Evolutionary conservation across 2,329 filamentous ascomycete genomes (phyloP), one percentile per base, ranked within the genome.

Genomic region (Escovopsis sp.): DNA sequence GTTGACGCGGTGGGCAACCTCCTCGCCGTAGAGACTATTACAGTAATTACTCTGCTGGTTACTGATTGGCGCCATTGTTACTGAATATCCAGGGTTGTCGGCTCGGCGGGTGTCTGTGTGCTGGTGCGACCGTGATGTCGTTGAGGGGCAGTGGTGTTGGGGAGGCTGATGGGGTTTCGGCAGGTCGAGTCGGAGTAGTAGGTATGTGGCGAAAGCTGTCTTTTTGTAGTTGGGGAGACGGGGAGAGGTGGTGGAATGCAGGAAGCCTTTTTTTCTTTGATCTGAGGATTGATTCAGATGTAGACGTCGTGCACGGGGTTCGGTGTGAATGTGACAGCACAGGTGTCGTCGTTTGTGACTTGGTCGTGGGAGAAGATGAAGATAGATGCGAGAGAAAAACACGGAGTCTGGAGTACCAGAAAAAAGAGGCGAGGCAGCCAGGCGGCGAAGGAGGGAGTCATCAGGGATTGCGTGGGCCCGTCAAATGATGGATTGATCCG

Each of bases 21-120:
- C 72, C 70, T 76, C 76, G 73, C 77, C 75, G 74, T 79, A 84
- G 84, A 77, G 82, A 80, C 73, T 84, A 75, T 73, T 77, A 32
- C 28, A 32, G 72, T 72, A 73, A 70, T 69, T 77, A 68, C 69
- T 72, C 67, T 67, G 75, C 64, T 74, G 72, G 63, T 73, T 70
- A 72, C 77, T 84, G 77, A 85, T 84, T 72, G 73, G 69, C 69
- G 73, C 69, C 74, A 78, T 77, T 66, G 52, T 47, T 57, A 40
- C 50, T 47, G 49, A 47, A 47, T 32, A 52, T 53, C 47, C 43
- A 51, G 48, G 49, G 46, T 47, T 47, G 40, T 43, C 43, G 36
- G 38, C 38, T 38, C 33, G 28, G 28, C 33, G 26, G 23, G 7
- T 11, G 15, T 42, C 8, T 9, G 2, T 32, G 28, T 32, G 15